Percentiles rank a stretch among this genome's conserved stretches.
phyloP scores from a whole-genome alignment of 2,329 filamentous ascomycete genomes.

The Plectosphaerella cucumerina region DNA sequence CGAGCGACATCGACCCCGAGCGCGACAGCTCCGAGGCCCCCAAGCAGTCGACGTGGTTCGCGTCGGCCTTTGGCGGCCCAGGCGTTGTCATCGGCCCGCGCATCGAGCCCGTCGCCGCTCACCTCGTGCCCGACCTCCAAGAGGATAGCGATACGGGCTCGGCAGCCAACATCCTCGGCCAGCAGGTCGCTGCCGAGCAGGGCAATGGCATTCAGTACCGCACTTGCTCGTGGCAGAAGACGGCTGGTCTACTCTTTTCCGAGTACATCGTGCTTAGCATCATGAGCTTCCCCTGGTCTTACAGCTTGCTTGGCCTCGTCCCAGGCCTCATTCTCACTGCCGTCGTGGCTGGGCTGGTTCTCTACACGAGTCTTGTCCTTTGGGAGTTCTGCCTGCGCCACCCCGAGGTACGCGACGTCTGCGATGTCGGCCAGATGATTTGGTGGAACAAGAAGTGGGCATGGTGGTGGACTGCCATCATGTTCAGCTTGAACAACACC shows the following conservation, averaged over 20 bases:
- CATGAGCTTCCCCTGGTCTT: slow-evolving; percentile 95
- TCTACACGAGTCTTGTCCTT: slow-evolving; percentile 63
- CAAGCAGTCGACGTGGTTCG: background rate
- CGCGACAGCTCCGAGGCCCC: background rate
- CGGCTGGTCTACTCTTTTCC: slow-evolving; percentile 83
- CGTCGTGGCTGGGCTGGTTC: slow-evolving; percentile 70
- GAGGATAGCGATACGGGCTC: slow-evolving; percentile 35
- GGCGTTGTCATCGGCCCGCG: slow-evolving; percentile 44
- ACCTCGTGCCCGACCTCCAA: slow-evolving; percentile 21
- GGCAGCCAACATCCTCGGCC: slow-evolving; percentile 46
- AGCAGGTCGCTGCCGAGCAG: slow-evolving; percentile 73
- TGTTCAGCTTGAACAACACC: slow-evolving; percentile 93
- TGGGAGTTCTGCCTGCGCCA: slow-evolving; percentile 91
- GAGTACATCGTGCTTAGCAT: slow-evolving; percentile 76
- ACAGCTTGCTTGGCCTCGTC: slow-evolving; percentile 80
- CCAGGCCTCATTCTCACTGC: slow-evolving; percentile 79
- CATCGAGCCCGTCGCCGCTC: slow-evolving; percentile 42
- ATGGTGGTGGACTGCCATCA: slow-evolving; percentile 67
- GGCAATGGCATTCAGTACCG: slow-evolving; percentile 83
- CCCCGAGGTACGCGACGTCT: slow-evolving; percentile 87
- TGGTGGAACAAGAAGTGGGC: slow-evolving; percentile 80
- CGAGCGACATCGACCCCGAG: background rate
- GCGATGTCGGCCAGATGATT: slow-evolving; percentile 91
- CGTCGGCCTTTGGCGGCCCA: slow-evolving; percentile 29
- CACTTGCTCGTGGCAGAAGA: slow-evolving; percentile 95